Evolutionary conservation across 1,284 basidiomycete genomes (phyloP), one percentile per base, ranked within the genome.

Genomic region (Sutorius eximius): DNA sequence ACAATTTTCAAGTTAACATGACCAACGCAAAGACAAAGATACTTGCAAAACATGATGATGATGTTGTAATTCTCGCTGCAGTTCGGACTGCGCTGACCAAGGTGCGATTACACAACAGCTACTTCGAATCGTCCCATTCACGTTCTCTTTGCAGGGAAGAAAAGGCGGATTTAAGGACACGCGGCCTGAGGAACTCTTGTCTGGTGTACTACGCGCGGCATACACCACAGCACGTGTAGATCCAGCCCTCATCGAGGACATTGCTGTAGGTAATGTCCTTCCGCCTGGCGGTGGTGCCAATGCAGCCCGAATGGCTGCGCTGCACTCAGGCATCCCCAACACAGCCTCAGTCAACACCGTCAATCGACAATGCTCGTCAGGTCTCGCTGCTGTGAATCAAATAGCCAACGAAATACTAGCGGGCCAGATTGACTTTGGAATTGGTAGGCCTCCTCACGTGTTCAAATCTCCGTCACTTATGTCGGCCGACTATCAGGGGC

Each of bases 141-240:
- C 47, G 29, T 45, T 44, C 41, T 55, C 52, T 18, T 32, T 54
- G 7, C 60, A 90, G 86, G 86, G 85, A 30, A 91, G 83, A 74
- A 97, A 96, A 73, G 95, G 95, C 54, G 93, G 92, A 15, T 95
- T 98, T 80, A 94, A 97, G 72, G 93, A 96, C 73, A 92, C 91
- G 27, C 81, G 86, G 48, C 93, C 94, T 12, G 96, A 98, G 67
- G 90, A 96, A 65, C 79, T 97, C 63, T 85, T 98, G 59, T 87
- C 89, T 24, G 87, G 85, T 56, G 89, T 93, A 58, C 82, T 97
- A 57, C 80, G 83, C 53, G 92, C 87, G 52, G 87, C 81, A 11
- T 85, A 89, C 70, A 77, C 79, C 27, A 81, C 79, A 53, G 82
- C 79, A 51, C 78, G 80, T 61, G 79, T 95, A 61, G 84, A 96